Conservation (phyloP, 2,329 filamentous ascomycete genomes). For the Fusarium nelsonii region DNA sequence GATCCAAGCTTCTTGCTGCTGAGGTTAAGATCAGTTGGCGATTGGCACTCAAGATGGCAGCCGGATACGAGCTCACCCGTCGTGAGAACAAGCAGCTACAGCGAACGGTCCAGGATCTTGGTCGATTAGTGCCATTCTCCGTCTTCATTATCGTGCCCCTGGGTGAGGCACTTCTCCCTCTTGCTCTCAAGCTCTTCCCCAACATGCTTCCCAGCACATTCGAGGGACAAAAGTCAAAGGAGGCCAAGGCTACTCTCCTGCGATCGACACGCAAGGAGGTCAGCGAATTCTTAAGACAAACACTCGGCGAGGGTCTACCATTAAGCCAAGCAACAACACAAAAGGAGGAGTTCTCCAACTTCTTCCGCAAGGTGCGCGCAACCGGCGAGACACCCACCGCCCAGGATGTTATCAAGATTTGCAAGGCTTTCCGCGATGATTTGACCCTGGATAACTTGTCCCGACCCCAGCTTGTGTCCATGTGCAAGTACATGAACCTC, state of each 20-base stretch:
- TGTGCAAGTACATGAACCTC: constrained; percentile 98
- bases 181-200: constrained; percentile 94
- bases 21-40: constrained; percentile 94
- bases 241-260: constrained; percentile 84
- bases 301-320: constrained; percentile 89
- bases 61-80: constrained; percentile 94
- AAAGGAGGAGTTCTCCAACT: constrained; percentile 93
- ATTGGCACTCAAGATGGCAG: constrained; percentile 95
- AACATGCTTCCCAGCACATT: constrained; percentile 98
- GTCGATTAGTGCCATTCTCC: constrained; percentile 92
- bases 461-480: constrained; percentile 93
- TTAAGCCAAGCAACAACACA: constrained; percentile 86
- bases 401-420: constrained; percentile 96
- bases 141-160: constrained; percentile 98
- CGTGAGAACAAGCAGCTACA: constrained; percentile 93
- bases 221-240: constrained; percentile 90
- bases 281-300: constrained; percentile 88
- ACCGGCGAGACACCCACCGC: constrained; percentile 91
- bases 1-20: constrained; percentile 91
- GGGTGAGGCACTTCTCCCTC: constrained; percentile 89
- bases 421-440: constrained; percentile 99
- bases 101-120: constrained; percentile 93
- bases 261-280: constrained; percentile 93
- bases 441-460: constrained; percentile 97
- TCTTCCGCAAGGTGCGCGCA: constrained; percentile 95